These are phyloP conservation scores for Kickxella alabastrina DNA, from an alignment of 192 early-diverging fungal species.

Conservation along the genomic window DNA sequence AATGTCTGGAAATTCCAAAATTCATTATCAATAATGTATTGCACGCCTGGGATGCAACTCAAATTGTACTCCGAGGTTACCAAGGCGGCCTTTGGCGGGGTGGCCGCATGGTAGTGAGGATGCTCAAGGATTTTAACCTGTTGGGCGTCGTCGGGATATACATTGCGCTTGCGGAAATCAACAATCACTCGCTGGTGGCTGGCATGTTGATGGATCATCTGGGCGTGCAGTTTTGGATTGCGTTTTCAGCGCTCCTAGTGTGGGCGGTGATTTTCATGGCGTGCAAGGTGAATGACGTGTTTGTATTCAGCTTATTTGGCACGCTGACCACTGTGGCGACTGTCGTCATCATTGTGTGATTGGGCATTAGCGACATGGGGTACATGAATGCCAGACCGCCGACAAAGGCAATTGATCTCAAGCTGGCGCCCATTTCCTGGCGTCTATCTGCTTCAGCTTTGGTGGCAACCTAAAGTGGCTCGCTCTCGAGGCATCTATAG, in stretches of 20 bases:
- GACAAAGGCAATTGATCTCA: constrained; percentile 28
- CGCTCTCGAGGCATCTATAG: constrained; percentile 78
- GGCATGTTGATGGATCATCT: constrained; percentile 39
- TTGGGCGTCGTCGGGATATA: constrained; percentile 68
- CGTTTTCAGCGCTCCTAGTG: constrained; percentile 56
- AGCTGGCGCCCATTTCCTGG: constrained; percentile 69
- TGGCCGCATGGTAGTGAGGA: constrained; percentile 56
- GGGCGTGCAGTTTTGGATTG: constrained; percentile 60
- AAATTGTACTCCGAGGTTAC: constrained; percentile 65
- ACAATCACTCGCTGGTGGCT: constrained; percentile 57
- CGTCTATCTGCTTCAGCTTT: constrained; percentile 78
- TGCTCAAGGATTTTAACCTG: constrained; percentile 58
- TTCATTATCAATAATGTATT: no score
- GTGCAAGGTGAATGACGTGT: constrained; percentile 77
- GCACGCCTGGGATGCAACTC: constrained; percentile 58
- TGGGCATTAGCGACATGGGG: constrained; percentile 30
- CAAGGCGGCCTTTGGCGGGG: constrained; percentile 65
- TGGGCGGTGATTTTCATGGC: constrained; percentile 71
- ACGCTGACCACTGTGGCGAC: constrained; percentile 67
- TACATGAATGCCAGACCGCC: constrained; percentile 18
- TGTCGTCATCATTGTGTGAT: constrained; percentile 63
- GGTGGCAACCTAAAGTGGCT: constrained; percentile 84
- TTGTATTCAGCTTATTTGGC: constrained; percentile 71
- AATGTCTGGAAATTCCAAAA: no score
- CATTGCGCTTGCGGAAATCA: constrained; percentile 72